Evolutionary conservation across 2,329 filamentous ascomycete genomes (phyloP).

Genomic region (Fusarium protoensiforme): DNA sequence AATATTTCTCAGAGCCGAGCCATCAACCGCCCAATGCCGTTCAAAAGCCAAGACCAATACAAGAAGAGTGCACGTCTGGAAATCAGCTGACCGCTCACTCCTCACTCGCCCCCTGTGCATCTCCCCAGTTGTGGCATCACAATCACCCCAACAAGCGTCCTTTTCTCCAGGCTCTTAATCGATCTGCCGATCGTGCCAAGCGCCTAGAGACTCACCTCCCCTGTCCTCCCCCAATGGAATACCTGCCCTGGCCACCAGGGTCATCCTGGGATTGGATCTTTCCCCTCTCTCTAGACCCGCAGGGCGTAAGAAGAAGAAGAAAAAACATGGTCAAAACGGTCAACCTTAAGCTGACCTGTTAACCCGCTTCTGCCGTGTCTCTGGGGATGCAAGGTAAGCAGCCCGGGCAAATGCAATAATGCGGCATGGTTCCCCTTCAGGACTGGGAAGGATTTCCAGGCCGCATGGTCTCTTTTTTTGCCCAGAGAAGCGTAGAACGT

Average conservation of each 20-base stretch:
- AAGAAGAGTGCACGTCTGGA: neutral
- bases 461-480: neutral
- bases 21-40: neutral
- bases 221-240: constrained; percentile 5
- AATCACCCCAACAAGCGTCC: neutral
- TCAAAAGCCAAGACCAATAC: neutral
- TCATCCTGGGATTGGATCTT: neutral
- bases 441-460: neutral
- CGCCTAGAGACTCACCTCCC: neutral
- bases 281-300: neutral
- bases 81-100: neutral
- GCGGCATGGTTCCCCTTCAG: neutral
- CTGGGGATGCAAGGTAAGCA: constrained; percentile 14
- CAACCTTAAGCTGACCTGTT: neutral
- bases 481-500: constrained; percentile 3
- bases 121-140: constrained; percentile 1
- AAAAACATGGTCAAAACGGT: neutral
- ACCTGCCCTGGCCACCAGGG: constrained; percentile 3
- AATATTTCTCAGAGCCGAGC: neutral
- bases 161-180: neutral
- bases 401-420: neutral
- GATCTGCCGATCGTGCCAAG: constrained; percentile 23
- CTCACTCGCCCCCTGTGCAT: neutral
- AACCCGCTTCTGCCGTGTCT: neutral
- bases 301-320: neutral